phyloP scores from a whole-genome alignment of 192 early-diverging fungal genomes.

The Backusella tarrabulga region DNA sequence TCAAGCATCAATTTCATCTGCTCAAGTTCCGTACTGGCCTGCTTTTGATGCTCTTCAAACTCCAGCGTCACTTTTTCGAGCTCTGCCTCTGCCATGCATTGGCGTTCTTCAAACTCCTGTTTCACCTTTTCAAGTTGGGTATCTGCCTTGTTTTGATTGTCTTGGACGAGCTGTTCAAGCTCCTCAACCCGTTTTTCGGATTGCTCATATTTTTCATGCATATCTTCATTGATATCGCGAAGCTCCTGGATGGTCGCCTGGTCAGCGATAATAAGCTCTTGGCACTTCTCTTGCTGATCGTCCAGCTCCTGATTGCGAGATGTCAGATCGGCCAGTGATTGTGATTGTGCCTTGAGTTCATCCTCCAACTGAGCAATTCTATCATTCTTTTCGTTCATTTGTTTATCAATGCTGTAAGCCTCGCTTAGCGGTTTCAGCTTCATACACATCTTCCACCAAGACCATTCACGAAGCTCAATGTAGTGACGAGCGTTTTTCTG shows the following conservation, averaged over 20 bases:
- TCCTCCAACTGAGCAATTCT: conserved; percentile 1
- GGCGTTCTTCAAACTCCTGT: background rate
- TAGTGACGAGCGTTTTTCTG: conserved; percentile 93
- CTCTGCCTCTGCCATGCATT: background rate
- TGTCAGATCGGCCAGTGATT: background rate
- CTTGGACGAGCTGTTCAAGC: background rate
- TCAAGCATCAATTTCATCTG: conserved; percentile 15
- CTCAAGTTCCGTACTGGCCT: background rate
- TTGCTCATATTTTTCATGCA: conserved; percentile 8
- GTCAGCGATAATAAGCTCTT: conserved; percentile 11
- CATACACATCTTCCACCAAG: conserved; percentile 95
- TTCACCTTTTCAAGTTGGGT: background rate
- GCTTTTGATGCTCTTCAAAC: conserved; percentile 5
- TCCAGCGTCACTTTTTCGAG: background rate
- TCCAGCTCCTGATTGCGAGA: background rate
- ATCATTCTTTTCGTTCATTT: conserved; percentile 21
- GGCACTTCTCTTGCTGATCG: conserved; percentile 18
- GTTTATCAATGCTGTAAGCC: conserved; percentile 11
- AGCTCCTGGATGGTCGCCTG: conserved; percentile 21
- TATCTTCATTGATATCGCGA: conserved; percentile 21
- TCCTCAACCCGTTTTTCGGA: conserved; percentile 15
- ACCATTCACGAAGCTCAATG: conserved; percentile 86
- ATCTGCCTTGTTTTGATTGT: background rate
- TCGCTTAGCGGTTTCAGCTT: conserved; percentile 34
- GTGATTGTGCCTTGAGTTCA: background rate